Conservation (phyloP, 2,329 filamentous ascomycete genomes). For the Aspergillus sp. region DNA sequence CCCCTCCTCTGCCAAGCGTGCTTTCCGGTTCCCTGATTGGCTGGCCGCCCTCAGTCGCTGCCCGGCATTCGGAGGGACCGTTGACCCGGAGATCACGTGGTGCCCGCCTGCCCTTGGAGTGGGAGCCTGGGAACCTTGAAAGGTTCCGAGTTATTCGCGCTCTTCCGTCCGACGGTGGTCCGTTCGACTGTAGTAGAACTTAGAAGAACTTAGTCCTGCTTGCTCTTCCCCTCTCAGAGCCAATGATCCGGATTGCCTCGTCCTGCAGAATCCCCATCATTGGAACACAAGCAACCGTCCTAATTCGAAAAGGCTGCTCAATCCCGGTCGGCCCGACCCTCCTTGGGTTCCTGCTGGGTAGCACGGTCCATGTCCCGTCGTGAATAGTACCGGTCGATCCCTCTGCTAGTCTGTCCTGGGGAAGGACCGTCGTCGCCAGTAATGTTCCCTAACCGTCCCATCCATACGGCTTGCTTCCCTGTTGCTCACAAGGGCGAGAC, state of each 20-base stretch:
- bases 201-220: not conserved
- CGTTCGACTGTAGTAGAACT: no score
- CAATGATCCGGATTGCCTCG: not conserved
- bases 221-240: not conserved
- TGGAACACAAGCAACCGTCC: not conserved
- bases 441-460: not conserved
- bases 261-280: constrained; percentile 2
- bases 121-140: no score
- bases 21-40: constrained; percentile 27
- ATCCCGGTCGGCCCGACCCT: constrained; percentile 19
- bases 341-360: constrained; percentile 9
- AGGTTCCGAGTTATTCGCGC: no score
- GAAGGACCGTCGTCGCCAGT: not conserved
- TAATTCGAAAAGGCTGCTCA: not conserved
- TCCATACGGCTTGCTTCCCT: not conserved
- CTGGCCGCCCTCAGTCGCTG: constrained; percentile 1
- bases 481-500: not conserved
- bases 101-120: constrained; percentile 10
- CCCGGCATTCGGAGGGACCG: constrained; percentile 16
- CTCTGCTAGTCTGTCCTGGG: not conserved
- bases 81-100: constrained; percentile 31
- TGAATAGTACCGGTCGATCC: not conserved
- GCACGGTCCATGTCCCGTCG: constrained; percentile 12
- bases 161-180: no score
- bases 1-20: constrained; percentile 26